Evolutionary conservation across 306 rosid genomes (phyloP), one percentile per base, ranked within the genome.

Genomic region (Nissolia schottii): DNA sequence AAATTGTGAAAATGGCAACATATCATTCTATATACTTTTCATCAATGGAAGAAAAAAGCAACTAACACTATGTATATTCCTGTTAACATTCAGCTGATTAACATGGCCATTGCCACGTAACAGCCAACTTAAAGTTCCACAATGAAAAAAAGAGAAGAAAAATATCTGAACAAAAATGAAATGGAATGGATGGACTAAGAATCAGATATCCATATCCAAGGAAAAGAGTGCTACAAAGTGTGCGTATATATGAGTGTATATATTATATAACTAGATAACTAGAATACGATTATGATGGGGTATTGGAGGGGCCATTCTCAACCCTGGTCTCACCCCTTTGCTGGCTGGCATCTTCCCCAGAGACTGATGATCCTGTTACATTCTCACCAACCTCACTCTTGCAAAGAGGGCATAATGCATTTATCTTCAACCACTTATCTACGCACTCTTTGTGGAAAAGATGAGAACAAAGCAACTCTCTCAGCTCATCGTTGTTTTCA

Each of bases 381-480:
- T 76, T 79, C 78, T 85, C 92, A 31, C 90, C 89, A 20, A 89
- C 96, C 56, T 86, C 96, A 54, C 55, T 82, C 84, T 93, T 93
- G 87, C 98, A 93, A 74, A 93, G 98, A 53, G 98, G 98, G 55
- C 98, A 93, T 6, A 83, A 56, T 0, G 98, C 84, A 59, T 93
- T 93, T 81, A 93, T 93, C 88, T 87, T 91, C 81, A 93, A 79
- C 98, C 98, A 93, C 80, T 89, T 93, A 76, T 93, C 98, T 29
- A 93, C 89, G 5, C 98, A 93, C 1, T 91, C 98, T 81, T 89
- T 91, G 92, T 93, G 97, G 76, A 93, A 86, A 80, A 93, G 91
- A 85, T 93, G 98, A 29, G 92, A 84, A 67, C 98, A 93, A 32
- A 92, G 90, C 87, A 93, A 70, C 77, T 93, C 97, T 78, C 91